These are phyloP conservation scores for Byssochlamys sp. DNA, from an alignment of 2,329 filamentous ascomycete genomes.

Conservation along the genomic window DNA sequence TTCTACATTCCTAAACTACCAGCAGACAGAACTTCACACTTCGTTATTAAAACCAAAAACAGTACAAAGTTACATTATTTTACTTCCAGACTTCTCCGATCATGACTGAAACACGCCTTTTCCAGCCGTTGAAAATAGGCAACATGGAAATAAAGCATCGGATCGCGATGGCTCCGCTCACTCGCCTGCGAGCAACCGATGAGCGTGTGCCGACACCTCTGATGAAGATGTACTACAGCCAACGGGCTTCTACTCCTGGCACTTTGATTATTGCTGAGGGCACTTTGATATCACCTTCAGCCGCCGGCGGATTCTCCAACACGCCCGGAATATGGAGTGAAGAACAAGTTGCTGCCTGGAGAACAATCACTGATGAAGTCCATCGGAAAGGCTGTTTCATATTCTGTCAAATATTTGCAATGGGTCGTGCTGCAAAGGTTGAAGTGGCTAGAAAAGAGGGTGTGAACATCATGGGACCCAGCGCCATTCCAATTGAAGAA, in stretches of 20 bases:
- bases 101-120: neutral
- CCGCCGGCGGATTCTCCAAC: slow-evolving; percentile 41
- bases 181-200: slow-evolving; percentile 44
- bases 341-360: slow-evolving; percentile 52
- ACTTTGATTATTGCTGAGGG: slow-evolving; percentile 53
- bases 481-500: neutral
- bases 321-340: slow-evolving; percentile 50
- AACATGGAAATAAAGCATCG: slow-evolving; percentile 34
- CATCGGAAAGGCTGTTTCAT: slow-evolving; percentile 54
- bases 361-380: slow-evolving; percentile 50
- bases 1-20: neutral
- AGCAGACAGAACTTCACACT: neutral
- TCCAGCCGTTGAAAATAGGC: slow-evolving; percentile 34
- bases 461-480: neutral
- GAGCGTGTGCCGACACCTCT: slow-evolving; percentile 39
- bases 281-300: slow-evolving; percentile 39
- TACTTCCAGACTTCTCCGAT: neutral
- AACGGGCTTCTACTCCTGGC: slow-evolving; percentile 44
- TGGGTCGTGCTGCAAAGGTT: slow-evolving; percentile 46
- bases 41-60: too few relatives aligned
- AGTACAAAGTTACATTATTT: neutral
- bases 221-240: slow-evolving; percentile 44
- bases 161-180: slow-evolving; percentile 50
- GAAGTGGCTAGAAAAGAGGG: slow-evolving; percentile 17
- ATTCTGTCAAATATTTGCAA: slow-evolving; percentile 53